Conservation (phyloP, 2,329 filamentous ascomycete species). For the Aphanoascus verrucosus region DNA sequence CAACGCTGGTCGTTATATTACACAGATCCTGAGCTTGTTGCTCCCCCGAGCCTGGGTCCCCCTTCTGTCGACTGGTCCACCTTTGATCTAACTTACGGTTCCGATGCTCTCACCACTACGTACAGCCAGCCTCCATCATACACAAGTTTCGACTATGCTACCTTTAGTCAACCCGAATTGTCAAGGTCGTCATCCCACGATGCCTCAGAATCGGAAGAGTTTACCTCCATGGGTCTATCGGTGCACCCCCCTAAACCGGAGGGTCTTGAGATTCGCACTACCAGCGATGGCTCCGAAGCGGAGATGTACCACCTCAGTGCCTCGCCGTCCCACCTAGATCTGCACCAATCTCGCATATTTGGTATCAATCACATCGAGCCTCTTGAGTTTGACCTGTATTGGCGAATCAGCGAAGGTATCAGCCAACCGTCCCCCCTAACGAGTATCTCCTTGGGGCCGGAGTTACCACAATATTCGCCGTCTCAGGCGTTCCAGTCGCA, state of each 20-base stretch:
- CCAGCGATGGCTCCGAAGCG: constrained; percentile 33
- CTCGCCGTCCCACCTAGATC: constrained; percentile 9
- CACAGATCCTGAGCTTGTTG: constrained; percentile 34
- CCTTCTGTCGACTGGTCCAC: constrained; percentile 41
- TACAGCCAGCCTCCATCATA: constrained; percentile 39
- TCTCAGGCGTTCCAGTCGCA: constrained; percentile 2
- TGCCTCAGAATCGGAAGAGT: constrained; percentile 40
- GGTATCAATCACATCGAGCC: constrained; percentile 3
- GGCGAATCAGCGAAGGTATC: constrained; percentile 5
- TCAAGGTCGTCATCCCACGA: constrained; percentile 41
- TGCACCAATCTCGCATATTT: constrained; percentile 6
- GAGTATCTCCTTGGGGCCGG: constrained; percentile 7
- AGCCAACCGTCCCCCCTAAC: constrained; percentile 3
- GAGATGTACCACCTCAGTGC: constrained; percentile 23
- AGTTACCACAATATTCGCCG: constrained; percentile 10
- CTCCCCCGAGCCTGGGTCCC: constrained; percentile 30
- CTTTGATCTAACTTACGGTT: constrained; percentile 33
- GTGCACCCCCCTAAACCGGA: constrained; percentile 3
- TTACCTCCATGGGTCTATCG: constrained; percentile 22
- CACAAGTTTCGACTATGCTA: constrained; percentile 37
- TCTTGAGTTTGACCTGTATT: constrained; percentile 11
- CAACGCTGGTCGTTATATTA: constrained; percentile 33
- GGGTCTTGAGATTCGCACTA: constrained; percentile 28
- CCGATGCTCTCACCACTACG: constrained; percentile 28
- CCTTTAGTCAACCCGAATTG: constrained; percentile 30